Percentiles rank a stretch among this genome's conserved stretches.
These are phyloP conservation scores for Ceriops tagal DNA, from an alignment of 345 rosid genomes.

Conservation along the genomic window DNA sequence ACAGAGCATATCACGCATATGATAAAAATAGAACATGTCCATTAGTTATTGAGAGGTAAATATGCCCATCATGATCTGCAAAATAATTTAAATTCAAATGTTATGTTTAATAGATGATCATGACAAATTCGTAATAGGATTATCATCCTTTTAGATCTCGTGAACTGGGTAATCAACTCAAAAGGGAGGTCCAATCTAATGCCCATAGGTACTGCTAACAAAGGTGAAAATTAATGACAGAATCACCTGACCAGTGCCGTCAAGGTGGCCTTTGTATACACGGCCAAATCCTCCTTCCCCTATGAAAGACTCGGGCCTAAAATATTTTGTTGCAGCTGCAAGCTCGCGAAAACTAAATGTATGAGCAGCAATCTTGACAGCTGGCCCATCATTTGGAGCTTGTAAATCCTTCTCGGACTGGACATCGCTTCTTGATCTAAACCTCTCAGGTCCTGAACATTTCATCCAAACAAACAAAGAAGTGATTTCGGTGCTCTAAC, in stretches of 20 bases:
- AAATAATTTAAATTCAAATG: background rate
- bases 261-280: slow-evolving; percentile 86
- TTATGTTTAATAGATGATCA: background rate
- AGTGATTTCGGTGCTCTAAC: background rate
- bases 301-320: slow-evolving; percentile 78
- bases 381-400: slow-evolving; percentile 52
- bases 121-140: slow-evolving; percentile 11
- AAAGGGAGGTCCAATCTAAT: background rate
- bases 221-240: background rate
- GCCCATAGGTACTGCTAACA: background rate
- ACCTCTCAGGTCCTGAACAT: slow-evolving; percentile 72
- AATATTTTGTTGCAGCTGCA: slow-evolving; percentile 86
- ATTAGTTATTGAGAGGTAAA: background rate
- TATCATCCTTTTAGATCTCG: background rate
- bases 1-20: too few species aligned
- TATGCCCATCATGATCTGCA: background rate
- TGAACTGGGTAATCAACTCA: slow-evolving; percentile 3
- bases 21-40: too few species aligned
- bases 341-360: slow-evolving; percentile 86
- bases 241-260: slow-evolving; percentile 88
- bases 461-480: slow-evolving; percentile 26
- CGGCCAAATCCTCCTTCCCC: slow-evolving; percentile 99
- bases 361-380: slow-evolving; percentile 73
- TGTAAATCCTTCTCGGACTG: slow-evolving; percentile 61
- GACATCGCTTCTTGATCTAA: slow-evolving; percentile 58